Evolutionary conservation across 2,329 filamentous ascomycete species (phyloP).

Genomic region (Exophiala sp.): DNA sequence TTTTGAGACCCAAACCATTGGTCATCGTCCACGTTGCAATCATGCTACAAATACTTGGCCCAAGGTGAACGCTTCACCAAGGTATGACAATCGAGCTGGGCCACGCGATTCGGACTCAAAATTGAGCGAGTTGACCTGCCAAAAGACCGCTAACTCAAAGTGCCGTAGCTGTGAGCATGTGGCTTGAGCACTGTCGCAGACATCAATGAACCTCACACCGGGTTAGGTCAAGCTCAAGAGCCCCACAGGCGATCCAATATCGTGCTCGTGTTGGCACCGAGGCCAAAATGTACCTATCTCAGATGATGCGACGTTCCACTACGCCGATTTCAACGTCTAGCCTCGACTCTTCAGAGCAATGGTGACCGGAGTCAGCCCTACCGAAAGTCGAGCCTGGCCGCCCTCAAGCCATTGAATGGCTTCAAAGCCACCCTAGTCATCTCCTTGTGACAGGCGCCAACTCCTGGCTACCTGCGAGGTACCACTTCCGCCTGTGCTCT

Average conservation of each 20-base stretch:
- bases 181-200: background rate
- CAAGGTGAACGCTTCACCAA: too few relatives aligned
- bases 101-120: too few relatives aligned
- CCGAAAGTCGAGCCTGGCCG: background rate
- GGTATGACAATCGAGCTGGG: too few relatives aligned
- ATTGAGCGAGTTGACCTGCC: too few relatives aligned
- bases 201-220: slow-evolving; percentile 7
- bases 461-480: background rate
- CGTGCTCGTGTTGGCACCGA: background rate
- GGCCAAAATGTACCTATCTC: too few relatives aligned
- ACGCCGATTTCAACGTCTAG: background rate
- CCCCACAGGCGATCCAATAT: slow-evolving; percentile 1
- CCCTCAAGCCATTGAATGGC: background rate
- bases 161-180: background rate
- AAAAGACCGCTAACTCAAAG: background rate
- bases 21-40: too few relatives aligned
- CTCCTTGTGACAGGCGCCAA: slow-evolving; percentile 13
- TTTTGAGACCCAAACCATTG: too few relatives aligned
- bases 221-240: slow-evolving; percentile 1
- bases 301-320: background rate
- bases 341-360: background rate
- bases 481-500: background rate
- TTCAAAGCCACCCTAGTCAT: background rate
- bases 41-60: too few relatives aligned
- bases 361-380: background rate